Evolutionary conservation across 1,284 basidiomycete species (phyloP), one percentile per base, ranked within the genome.

Genomic region (Fistulina hepatica): DNA sequence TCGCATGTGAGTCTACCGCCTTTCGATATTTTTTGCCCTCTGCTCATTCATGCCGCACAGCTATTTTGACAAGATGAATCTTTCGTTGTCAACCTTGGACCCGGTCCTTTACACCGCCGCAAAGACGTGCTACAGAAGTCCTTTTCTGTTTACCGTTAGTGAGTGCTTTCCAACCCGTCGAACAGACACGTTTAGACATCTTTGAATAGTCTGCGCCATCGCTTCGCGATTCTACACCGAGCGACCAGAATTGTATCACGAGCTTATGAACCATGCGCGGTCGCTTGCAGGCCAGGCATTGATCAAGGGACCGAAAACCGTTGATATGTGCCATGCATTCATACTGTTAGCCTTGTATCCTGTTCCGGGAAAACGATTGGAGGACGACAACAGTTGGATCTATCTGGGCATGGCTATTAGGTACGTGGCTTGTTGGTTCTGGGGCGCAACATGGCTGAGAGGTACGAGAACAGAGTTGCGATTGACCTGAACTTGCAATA

Each of bases 401-500:
- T 85, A 82, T 54, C 71, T 85, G 21, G 83, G 83, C 9, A 61
- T 85, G 8, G 84, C 81, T 6, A 84, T 88, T 44, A 66, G 81
- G 80, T 75, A 48, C 35, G 54, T 46, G 15, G 21, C 10, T 13
- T 39, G 24, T 35, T 8, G 38, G 25, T 26, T 17, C 12, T 35
- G 23, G 13, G 31, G 15, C 16, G 36, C 17, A 22, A 11, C 5
- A 8, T 16, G 17, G n/a, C 40, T 33, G 22, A 21, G 21, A 36
- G 25, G 17, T 10, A 33, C 24, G 22, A 17, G 34, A 26, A 10
- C 42, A 81, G 81, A 52, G 72, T 84, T 44, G 88, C 88, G 2
- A 81, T 75, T 19, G 88, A 90, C 53, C 68, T 91, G 34, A 89
- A 90, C 48, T 65, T 92, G 33, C 82, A 92, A 48, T 67, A 81